These are phyloP conservation scores for Kandelia obovata DNA, from an alignment of 345 rosid species.

Conservation along the genomic window DNA sequence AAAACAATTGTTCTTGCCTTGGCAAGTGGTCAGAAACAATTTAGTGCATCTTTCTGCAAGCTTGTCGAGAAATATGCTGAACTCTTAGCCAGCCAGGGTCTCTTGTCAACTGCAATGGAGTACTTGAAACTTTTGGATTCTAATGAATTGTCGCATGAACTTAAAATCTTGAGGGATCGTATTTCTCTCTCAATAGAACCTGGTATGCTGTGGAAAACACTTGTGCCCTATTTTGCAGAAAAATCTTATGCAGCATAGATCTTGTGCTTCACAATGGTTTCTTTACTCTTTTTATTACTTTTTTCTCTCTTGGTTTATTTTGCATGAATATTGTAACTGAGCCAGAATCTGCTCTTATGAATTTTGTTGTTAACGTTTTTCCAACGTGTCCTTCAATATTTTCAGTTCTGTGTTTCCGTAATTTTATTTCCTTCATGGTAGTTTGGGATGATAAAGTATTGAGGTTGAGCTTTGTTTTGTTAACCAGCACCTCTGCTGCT, in stretches of 20 bases:
- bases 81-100: constrained; percentile 97
- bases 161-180: constrained; percentile 72
- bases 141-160: constrained; percentile 86
- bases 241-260: not conserved
- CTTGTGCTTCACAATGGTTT: not conserved
- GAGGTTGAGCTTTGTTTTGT: too few species aligned
- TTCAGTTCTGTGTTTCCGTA: too few species aligned
- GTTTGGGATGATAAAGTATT: too few species aligned
- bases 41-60: constrained; percentile 86
- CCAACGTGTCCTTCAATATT: too few species aligned
- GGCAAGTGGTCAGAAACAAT: constrained; percentile 89
- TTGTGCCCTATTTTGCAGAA: not conserved
- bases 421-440: too few species aligned
- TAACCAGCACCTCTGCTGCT: too few species aligned
- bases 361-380: not conserved
- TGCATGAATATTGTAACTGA: not conserved
- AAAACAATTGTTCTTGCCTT: constrained; percentile 94
- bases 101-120: constrained; percentile 76
- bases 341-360: too few species aligned
- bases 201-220: constrained; percentile 36
- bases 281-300: not conserved
- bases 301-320: not conserved
- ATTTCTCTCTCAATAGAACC: constrained; percentile 68
- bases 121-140: constrained; percentile 87
- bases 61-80: constrained; percentile 98